Conservation (phyloP, 2,329 filamentous ascomycete species). For the Colletotrichum orchidophilum region DNA sequence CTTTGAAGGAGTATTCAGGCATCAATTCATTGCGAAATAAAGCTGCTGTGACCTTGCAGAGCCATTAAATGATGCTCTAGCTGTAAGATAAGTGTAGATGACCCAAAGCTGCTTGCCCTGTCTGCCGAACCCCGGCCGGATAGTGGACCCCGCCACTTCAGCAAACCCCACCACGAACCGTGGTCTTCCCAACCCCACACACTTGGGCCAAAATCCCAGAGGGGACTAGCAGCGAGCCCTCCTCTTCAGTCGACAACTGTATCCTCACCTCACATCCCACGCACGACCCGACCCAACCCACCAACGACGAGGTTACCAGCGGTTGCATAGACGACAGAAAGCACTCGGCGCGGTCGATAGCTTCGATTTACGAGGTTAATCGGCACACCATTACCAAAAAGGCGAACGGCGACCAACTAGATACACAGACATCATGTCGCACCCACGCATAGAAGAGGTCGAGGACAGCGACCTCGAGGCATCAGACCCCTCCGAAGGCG, state of each 20-base stretch:
- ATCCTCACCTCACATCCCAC: conserved; percentile 27
- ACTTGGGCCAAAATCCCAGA: conserved; percentile 30
- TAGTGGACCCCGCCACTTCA: conserved; percentile 12
- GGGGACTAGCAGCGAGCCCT: conserved; percentile 23
- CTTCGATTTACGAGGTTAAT: neutral
- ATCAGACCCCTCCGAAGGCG: conserved; percentile 88
- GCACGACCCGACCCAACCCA: conserved; percentile 17
- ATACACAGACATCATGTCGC: conserved; percentile 71
- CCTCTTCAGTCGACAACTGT: conserved; percentile 26
- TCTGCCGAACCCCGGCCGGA: conserved; percentile 4
- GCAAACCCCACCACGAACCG: conserved; percentile 28
- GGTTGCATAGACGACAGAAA: neutral
- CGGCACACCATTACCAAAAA: neutral
- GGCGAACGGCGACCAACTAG: neutral
- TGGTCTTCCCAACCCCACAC: conserved; percentile 28
- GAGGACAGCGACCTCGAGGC: conserved; percentile 77
- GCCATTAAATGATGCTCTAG: neutral
- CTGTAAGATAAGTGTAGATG: too few species aligned
- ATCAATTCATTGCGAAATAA: too few species aligned
- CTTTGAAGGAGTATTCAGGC: too few species aligned
- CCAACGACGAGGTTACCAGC: conserved; percentile 4
- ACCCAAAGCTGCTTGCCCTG: too few species aligned
- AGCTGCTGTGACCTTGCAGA: neutral
- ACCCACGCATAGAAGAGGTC: conserved; percentile 92
- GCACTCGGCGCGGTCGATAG: neutral